A percentile compares a stretch with the other conserved stretches of the same genome.
phyloP scores from a whole-genome alignment of 108 stramenopile genomes.

The Cyclotella baltica region DNA sequence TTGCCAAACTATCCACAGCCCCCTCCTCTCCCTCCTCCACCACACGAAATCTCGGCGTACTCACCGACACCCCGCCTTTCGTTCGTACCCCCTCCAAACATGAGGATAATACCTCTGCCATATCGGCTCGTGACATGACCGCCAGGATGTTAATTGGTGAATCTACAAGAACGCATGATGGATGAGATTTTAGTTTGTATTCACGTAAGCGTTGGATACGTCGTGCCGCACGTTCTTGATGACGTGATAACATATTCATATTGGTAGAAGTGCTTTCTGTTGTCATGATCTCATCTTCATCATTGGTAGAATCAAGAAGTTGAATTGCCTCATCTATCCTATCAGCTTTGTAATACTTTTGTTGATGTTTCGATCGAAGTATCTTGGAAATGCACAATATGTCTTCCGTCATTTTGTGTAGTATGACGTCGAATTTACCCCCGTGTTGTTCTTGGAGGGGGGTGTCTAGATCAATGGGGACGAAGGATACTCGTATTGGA shows the following conservation, averaged over 20 bases:
- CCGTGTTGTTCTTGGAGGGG: constrained; percentile 87
- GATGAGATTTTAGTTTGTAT: constrained; percentile 65
- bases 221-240: constrained; percentile 54
- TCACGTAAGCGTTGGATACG: constrained; percentile 72
- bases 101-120: constrained; percentile 62
- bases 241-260: constrained; percentile 20
- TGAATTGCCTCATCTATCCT: constrained; percentile 4
- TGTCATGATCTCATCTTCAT: constrained; percentile 9
- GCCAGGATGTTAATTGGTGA: constrained; percentile 73
- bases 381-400: constrained; percentile 70
- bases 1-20: constrained; percentile 13
- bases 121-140: constrained; percentile 81
- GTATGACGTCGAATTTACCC: constrained; percentile 81
- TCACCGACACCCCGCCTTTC: constrained; percentile 65
- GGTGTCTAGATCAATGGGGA: constrained; percentile 79
- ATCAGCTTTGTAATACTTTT: constrained; percentile 5
- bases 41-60: constrained; percentile 71
- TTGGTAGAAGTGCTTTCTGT: background rate
- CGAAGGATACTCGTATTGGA: constrained; percentile 81
- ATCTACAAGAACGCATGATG: constrained; percentile 78
- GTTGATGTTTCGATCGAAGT: constrained; percentile 18
- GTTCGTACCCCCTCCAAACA: constrained; percentile 66
- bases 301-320: background rate
- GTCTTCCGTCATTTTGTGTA: constrained; percentile 90
- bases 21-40: constrained; percentile 43